A percentile compares a stretch with the other conserved stretches of the same genome.
phyloP scores from a whole-genome alignment of 805 yeast genomes.

The Metschnikowia kunwiensis region DNA sequence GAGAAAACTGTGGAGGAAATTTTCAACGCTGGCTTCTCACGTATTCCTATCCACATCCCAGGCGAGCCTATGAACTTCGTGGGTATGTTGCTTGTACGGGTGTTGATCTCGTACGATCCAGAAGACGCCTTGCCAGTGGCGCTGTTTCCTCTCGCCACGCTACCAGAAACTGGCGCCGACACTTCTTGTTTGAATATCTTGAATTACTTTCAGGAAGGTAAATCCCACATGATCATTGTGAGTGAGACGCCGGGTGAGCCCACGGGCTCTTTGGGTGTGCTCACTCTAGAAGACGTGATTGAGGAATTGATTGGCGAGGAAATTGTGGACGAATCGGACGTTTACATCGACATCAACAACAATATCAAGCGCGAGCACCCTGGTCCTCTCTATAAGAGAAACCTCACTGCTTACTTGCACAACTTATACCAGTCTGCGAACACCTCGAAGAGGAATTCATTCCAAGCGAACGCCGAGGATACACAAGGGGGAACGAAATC shows the following conservation, averaged over 20 bases:
- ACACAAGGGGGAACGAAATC: constrained; percentile 1
- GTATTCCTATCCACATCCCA: constrained; percentile 92
- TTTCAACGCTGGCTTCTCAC: constrained; percentile 88
- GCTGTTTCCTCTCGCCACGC: constrained; percentile 89
- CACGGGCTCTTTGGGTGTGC: constrained; percentile 83
- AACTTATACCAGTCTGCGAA: constrained; percentile 44
- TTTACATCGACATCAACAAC: constrained; percentile 84
- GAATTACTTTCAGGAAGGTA: constrained; percentile 96
- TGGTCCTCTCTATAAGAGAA: constrained; percentile 70
- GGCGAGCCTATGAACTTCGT: constrained; percentile 85
- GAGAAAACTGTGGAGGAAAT: constrained; percentile 84
- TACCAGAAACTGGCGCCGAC: constrained; percentile 89
- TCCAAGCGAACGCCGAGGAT: constrained; percentile 25
- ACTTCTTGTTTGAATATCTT: constrained; percentile 92
- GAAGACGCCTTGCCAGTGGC: constrained; percentile 93
- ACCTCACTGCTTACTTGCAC: constrained; percentile 66
- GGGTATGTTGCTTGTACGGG: constrained; percentile 92
- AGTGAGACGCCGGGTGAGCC: constrained; percentile 80
- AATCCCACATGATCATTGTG: constrained; percentile 94
- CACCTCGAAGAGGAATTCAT: constrained; percentile 41
- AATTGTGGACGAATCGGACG: constrained; percentile 94
- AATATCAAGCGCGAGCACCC: constrained; percentile 77
- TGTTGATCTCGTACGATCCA: constrained; percentile 92
- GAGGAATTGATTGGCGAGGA: constrained; percentile 98
- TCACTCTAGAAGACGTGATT: constrained; percentile 95